A percentile compares a stretch with the other conserved stretches of the same genome.
Conservation (phyloP, 2,329 filamentous ascomycete genomes). For the Trichoderma gracile region DNA sequence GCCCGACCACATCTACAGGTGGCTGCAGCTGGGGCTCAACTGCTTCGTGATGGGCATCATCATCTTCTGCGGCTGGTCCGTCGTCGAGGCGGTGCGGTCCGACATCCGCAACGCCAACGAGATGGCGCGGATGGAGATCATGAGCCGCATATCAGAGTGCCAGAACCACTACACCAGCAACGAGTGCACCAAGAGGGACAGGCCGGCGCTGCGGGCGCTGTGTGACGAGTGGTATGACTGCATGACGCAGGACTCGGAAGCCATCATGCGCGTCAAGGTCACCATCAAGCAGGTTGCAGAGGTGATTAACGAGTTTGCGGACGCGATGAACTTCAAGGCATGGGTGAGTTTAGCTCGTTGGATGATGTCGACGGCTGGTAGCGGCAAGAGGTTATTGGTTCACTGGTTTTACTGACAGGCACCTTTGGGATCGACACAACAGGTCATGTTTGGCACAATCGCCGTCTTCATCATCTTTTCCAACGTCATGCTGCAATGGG, state of each 20-base stretch:
- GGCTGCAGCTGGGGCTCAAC: conserved; percentile 65
- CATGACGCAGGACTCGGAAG: conserved; percentile 79
- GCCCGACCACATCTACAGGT: conserved; percentile 60
- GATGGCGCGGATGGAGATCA: conserved; percentile 65
- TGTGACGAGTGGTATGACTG: conserved; percentile 85
- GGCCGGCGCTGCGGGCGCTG: conserved; percentile 70
- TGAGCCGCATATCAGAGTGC: conserved; percentile 74
- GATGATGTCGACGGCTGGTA: too few species aligned
- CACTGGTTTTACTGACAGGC: too few species aligned
- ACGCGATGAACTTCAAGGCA: conserved; percentile 82
- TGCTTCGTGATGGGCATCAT: conserved; percentile 56
- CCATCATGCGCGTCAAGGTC: conserved; percentile 76
- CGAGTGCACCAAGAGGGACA: conserved; percentile 63
- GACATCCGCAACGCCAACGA: conserved; percentile 75
- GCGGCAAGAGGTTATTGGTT: not conserved
- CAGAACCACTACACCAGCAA: conserved; percentile 74
- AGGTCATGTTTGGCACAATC: conserved; percentile 9
- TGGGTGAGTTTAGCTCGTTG: conserved; percentile 48
- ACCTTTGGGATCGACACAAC: too few species aligned
- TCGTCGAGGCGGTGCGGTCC: conserved; percentile 68
- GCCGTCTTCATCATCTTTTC: conserved; percentile 20
- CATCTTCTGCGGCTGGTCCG: conserved; percentile 67
- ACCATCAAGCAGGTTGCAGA: conserved; percentile 85
- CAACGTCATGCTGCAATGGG: conserved; percentile 19
- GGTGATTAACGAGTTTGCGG: conserved; percentile 92